Base-by-base conservation (phyloP, 2,329 filamentous ascomycete species). In the Xylaria sp. region DNA sequence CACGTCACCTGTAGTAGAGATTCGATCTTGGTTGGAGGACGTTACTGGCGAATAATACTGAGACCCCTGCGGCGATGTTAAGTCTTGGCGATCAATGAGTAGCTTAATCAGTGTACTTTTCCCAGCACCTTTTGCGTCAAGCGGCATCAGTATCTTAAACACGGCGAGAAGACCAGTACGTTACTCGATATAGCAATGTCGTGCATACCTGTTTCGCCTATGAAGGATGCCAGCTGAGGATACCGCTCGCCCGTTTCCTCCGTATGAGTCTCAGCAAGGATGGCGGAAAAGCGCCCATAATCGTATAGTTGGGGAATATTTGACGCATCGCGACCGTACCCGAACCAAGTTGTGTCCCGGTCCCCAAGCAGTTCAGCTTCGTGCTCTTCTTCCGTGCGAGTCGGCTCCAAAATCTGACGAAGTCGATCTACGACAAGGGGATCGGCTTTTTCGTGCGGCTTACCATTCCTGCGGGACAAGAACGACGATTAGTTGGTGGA, bases 71-170 rank as follows among this genome's bases (percentile, higher is more conserved):
- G 67, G 63, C 20, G 73, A 76, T 46, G 68, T 64, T 63, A 66
- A 60, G 66, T 72, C 74, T 57, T 77, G 75, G 23, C 73, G 75
- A 48, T 83, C 80, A 46, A 86, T 82, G 12, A 86, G 76, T 48
- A 86, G 74, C 65, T 83, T 84, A 69, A 86, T 83, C 30, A 86
- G 68, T 2, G 82, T 84, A 52, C 82, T 85, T 74, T 86, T 86
- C 1, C 84, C 84, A 18, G 83, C 84, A 15, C 80, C 80, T 55
- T 78, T 55, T 78, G 48, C 23, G 39, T 56, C 28, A 60, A 9
- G 50, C 28, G 18, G 23, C 39, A 36, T 64, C n/a, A 62, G 61
- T 56, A 39, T 56, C 32, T 28, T 41, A 12, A 52, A 20, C 34
- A 39, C 20, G 8, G 34, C 20, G 10, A 45, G 41, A n/a, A 36